Evolutionary conservation across 75 land plant species (phyloP), one percentile per base, ranked within the genome.

Genomic region (Larix kaempferi): DNA sequence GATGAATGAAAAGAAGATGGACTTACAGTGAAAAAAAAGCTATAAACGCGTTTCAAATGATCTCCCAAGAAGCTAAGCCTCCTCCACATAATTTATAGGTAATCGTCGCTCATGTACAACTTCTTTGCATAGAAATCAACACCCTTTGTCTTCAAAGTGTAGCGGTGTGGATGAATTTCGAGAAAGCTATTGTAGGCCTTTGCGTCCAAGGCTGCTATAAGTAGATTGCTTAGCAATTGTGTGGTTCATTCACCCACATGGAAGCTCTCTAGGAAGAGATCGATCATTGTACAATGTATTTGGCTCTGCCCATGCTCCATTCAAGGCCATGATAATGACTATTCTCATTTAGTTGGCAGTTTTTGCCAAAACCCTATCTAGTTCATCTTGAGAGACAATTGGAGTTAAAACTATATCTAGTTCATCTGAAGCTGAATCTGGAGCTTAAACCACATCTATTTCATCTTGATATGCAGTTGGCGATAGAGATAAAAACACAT

Each of bases 31-130:
- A 76, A 76, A 6, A 76, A 66, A 35, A 76, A 76, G 4, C 77
- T 76, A 26, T 76, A 76, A 22, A 66, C 77, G 1, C 77, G 77
- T 35, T 35, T 76, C 21, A 76, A 25, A 35, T 59, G 59, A 10
- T 76, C 77, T 17, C 66, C 77, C 11, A 76, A 72, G 44, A 76
- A 76, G 19, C 62, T 69, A 56, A 91, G 92, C 62, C 96, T 83
- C 75, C 89, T 83, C 96, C 96, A 93, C 93, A 95, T 93, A 96
- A 95, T 95, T 57, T 77, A 82, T 78, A 95, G 77, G 78, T 91
- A 95, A 19, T 87, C 94, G 17, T 78, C 62, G 55, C 92, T 76
- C 77, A 76, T 76, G 72, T 27, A 76, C 22, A 58, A 3, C 66
- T 76, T 76, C 69, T 76, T 67, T 19, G 77, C 67, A 29, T 66